Base-by-base conservation (phyloP, 2,329 filamentous ascomycete species). In the Drechmeria coniospora region DNA sequence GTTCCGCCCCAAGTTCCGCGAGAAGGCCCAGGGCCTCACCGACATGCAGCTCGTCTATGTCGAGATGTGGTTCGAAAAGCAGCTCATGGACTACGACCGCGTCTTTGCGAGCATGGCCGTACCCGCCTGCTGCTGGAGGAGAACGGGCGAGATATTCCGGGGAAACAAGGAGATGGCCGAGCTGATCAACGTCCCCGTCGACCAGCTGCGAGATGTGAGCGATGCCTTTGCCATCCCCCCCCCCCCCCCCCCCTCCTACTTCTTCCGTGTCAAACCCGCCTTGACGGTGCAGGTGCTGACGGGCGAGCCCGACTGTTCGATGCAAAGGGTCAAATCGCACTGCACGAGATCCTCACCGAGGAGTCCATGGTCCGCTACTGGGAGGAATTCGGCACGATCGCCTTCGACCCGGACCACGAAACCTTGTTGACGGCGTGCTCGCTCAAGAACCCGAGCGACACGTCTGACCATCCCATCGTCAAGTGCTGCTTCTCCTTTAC, bases 131-230 rank as follows among this genome's bases (percentile, higher is more conserved):
- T 92, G 87, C 50, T 98, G 90, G 90, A 69, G 90, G 44, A 68
- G 90, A 45, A 98, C 90, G 0, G 90, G 90, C 8, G 90, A 98
- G 58, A 95, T 98, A 26, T 95, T 93, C 49, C 68, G 90, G 38
- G 90, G 87, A 1, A 98, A 98, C 51, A 92, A 92, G 47, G 90
- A 98, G 54, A 98, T 98, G 87, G 90, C 90, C 6, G 83, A 95
- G 54, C 63, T 98, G 32, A 87, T 98, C 37, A 76, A 86, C 42
- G 84, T 94, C 17, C 83, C 84, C 1, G 86, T 94, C 41, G 87
- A 94, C 43, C 76, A 74, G 34, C 56, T 98, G 37, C 70, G 87
- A 62, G 90, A 95, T 58, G 86, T 92, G 56, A 60, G 82, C n/a
- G n/a, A n/a, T n/a, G n/a, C n/a, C n/a, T n/a, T n/a, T n/a, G n/a